These are phyloP conservation scores for Picea abies DNA, from an alignment of 83 land plant species.

Conservation along the genomic window DNA sequence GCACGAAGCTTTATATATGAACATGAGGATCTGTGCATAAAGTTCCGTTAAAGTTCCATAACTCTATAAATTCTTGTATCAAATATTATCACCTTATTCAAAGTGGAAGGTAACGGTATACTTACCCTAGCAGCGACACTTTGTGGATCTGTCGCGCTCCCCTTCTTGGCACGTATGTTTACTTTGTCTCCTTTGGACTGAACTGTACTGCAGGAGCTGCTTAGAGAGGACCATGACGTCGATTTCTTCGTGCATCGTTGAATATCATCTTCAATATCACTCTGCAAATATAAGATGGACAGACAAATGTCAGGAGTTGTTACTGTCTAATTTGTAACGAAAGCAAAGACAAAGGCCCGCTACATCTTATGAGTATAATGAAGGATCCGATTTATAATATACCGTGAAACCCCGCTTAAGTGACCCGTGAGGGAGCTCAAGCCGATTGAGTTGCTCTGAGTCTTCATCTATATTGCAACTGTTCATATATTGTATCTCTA, in stretches of 20 bases:
- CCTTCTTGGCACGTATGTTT: background rate
- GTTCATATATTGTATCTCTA: background rate
- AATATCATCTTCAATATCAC: background rate
- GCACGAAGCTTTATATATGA: no score
- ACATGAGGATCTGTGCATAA: no score
- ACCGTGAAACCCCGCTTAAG: slow-evolving; percentile 1
- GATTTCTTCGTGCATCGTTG: background rate
- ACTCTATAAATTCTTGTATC: no score
- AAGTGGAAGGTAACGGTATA: no score
- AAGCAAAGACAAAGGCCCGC: background rate
- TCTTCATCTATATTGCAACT: background rate
- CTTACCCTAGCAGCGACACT: slow-evolving; percentile 18
- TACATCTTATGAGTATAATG: no score
- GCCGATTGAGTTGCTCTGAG: background rate
- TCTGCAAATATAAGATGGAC: background rate
- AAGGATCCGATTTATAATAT: background rate
- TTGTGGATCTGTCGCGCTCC: slow-evolving; percentile 8
- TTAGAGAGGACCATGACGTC: background rate
- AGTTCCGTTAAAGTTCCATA: no score
- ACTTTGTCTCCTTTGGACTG: background rate
- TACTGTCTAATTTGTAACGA: background rate
- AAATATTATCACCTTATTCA: no score
- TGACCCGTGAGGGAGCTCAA: background rate
- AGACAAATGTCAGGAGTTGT: no score
- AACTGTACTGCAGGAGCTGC: background rate